Evolutionary conservation across 148 eudicot species (phyloP), one percentile per base, ranked within the genome.

Genomic region (Silene latifolia): DNA sequence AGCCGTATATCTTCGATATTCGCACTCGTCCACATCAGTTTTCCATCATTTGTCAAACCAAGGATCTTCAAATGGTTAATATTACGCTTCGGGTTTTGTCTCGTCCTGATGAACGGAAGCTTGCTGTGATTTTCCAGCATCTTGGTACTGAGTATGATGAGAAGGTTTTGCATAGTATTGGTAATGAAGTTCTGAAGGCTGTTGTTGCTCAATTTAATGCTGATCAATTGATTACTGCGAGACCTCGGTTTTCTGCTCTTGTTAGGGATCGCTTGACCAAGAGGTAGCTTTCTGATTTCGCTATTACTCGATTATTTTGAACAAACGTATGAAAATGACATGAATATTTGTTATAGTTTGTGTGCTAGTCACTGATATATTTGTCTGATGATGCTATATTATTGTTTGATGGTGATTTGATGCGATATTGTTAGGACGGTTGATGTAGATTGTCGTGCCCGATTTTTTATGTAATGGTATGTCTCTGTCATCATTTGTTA

Each of bases 51-150:
- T 91, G 90, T 59, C 97, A 97, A 20, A 94, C 98, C 0, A 94
- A 94, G 76, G 98, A 94, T 64, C 93, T 94, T 63, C 98, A 94
- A 74, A 94, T 94, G 98, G 98, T 94, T 11, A 90, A 91, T 73
- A 86, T 94, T 5, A 91, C 96, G 1, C 93, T 94, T 8, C 81
- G 98, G 27, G 90, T 94, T 19, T 77, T 94, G 13, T 86, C 91
- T 8, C 87, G 97, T 15, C 98, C 98, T 7, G 92, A 91, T 12
- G 88, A 86, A 12, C 11, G 67, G 9, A 77, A 73, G 6, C 77
- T 93, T 1, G 93, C 97, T 0, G 67, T 76, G 0, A 89, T 93
- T 9, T 91, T 87, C 77, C 88, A 89, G 72, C 81, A 80, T 67
- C 84, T 91, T 7, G 97, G 97, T 7, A 69, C 90, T 51, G 93